Evolutionary conservation across 2,329 filamentous ascomycete species (phyloP).

Genomic region (Ophiognomonia clavigignenti-juglandacearum): DNA sequence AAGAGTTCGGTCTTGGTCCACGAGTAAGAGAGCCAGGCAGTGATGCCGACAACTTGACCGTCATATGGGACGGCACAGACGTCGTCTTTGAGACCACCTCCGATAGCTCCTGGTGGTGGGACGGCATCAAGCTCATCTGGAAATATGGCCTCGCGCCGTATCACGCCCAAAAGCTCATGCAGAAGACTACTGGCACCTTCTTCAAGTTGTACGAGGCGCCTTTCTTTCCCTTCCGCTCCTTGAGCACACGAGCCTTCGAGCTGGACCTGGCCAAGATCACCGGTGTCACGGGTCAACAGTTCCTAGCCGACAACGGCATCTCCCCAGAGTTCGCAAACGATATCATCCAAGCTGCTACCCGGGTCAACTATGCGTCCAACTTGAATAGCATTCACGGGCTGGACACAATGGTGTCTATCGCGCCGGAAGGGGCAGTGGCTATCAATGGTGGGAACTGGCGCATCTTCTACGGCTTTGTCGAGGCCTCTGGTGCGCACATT

Average conservation of each 20-base stretch:
- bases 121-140: slow-evolving; percentile 74
- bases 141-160: slow-evolving; percentile 79
- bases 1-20: slow-evolving; percentile 64
- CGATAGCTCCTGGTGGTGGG: slow-evolving; percentile 68
- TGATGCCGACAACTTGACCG: slow-evolving; percentile 54
- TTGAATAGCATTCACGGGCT: slow-evolving; percentile 81
- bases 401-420: slow-evolving; percentile 87
- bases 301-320: slow-evolving; percentile 60
- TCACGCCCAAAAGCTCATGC: slow-evolving; percentile 67
- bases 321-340: slow-evolving; percentile 66
- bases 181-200: slow-evolving; percentile 66
- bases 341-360: slow-evolving; percentile 82
- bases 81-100: slow-evolving; percentile 66
- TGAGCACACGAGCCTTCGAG: slow-evolving; percentile 64
- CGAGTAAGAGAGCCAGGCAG: slow-evolving; percentile 35
- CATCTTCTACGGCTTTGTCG: slow-evolving; percentile 82
- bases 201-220: slow-evolving; percentile 75
- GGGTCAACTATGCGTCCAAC: slow-evolving; percentile 94
- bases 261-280: slow-evolving; percentile 64
- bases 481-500: slow-evolving; percentile 55
- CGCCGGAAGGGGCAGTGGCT: slow-evolving; percentile 75
- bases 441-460: slow-evolving; percentile 87
- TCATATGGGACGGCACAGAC: slow-evolving; percentile 76
- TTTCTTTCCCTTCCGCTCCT: slow-evolving; percentile 75
- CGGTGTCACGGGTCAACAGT: slow-evolving; percentile 67